These are phyloP conservation scores for Bacterosira constricta DNA, from an alignment of 108 stramenopile species.

Conservation along the genomic window DNA sequence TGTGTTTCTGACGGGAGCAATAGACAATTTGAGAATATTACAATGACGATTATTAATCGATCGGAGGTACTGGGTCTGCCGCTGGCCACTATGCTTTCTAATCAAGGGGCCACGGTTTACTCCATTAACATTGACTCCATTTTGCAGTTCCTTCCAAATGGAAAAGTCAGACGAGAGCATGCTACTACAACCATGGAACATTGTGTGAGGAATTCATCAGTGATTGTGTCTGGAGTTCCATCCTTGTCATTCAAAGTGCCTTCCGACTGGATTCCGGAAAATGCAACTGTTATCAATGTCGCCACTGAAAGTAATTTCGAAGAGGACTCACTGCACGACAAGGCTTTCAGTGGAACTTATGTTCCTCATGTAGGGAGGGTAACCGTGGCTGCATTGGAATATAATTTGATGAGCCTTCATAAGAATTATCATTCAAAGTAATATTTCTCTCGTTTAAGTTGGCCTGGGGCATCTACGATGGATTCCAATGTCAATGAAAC, in stretches of 20 bases:
- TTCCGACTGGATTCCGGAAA: slow-evolving; percentile 62
- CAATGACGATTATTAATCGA: slow-evolving; percentile 90
- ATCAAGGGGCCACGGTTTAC: slow-evolving; percentile 89
- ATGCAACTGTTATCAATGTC: slow-evolving; percentile 88
- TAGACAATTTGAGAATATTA: slow-evolving; percentile 58
- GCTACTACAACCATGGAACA: slow-evolving; percentile 51
- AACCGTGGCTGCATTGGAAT: slow-evolving; percentile 91
- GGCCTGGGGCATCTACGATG: slow-evolving; percentile 8
- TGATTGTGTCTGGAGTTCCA: slow-evolving; percentile 91
- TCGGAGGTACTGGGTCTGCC: slow-evolving; percentile 94
- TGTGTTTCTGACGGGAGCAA: background rate
- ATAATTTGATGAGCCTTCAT: slow-evolving; percentile 87
- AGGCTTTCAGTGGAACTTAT: slow-evolving; percentile 64
- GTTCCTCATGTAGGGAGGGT: slow-evolving; percentile 94
- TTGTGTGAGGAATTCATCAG: slow-evolving; percentile 63
- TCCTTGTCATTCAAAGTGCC: slow-evolving; percentile 72
- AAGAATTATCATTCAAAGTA: slow-evolving; percentile 22
- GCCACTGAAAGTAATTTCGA: slow-evolving; percentile 84
- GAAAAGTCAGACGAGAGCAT: slow-evolving; percentile 48
- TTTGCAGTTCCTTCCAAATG: slow-evolving; percentile 52
- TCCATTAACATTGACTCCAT: slow-evolving; percentile 90
- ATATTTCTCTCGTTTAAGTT: background rate
- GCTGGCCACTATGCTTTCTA: slow-evolving; percentile 90
- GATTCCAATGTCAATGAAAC: too few relatives aligned
- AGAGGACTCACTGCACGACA: slow-evolving; percentile 68